Evolutionary conservation across 2,329 filamentous ascomycete species (phyloP), one percentile per base, ranked within the genome.

Genomic region (Aureobasidium sp.): DNA sequence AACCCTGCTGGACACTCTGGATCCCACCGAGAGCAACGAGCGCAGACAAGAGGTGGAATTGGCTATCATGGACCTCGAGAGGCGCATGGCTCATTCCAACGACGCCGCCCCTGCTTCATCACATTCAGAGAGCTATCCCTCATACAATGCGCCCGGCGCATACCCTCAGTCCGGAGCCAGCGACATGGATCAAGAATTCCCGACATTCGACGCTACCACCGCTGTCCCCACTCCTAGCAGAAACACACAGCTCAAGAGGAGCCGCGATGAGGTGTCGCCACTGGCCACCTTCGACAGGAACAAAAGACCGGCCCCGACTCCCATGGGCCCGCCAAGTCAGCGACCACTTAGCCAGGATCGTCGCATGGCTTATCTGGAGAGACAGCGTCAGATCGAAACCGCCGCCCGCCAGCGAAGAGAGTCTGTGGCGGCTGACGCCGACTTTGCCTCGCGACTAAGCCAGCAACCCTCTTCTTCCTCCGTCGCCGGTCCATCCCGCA

Each of bases 1-100:
- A 36, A 67, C 72, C 8, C 63, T 72, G 3, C 67, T 73, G 6
- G 63, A 67, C 8, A 70, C 64, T 7, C 67, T 75, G n/a, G 72
- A 73, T 36, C 39, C 55, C 3, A 67, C 62, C 34, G 67, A 69
- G 27, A 67, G 71, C 54, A 59, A 62, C 9, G 61, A 66, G 11
- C 63, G 62, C 21, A 67, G 67, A 37, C 62, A 62, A 13, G 65
- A 68, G 21, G 63, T 69, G 9, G 59, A 68, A 61, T 45, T 51
- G 1, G 67, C 59, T 14, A 71, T 68, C 51, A 16, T 27, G 25
- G 62, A 67, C 7, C 62, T 72, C 6, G 63, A 68, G 39, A 25
- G 60, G 14, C 62, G 63, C 21, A 59, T 70, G 59, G 29, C 50
- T 5, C 32, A 21, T 2, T 36, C 13, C 32, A 36, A 55, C 25